Conservation (phyloP, 768 basidiomycete genomes). For the Boletus subcaerulescens region DNA sequence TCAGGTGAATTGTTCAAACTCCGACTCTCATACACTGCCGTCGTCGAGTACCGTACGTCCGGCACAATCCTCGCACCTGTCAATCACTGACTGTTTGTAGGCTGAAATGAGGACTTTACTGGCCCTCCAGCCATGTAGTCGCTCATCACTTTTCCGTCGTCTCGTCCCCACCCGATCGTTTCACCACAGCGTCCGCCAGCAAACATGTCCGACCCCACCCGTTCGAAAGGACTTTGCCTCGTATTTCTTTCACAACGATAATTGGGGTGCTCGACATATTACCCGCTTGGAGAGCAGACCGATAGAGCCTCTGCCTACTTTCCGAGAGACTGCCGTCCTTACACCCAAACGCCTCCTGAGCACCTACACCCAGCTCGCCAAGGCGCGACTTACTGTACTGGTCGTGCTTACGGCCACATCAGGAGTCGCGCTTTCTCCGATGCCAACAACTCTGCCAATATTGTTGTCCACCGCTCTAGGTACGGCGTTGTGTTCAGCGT, state of each 20-base stretch:
- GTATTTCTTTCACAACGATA: constrained; percentile 63
- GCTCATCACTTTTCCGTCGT: constrained; percentile 8
- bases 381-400: constrained; percentile 77
- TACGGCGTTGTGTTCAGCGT: constrained; percentile 86
- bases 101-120: constrained; percentile 17
- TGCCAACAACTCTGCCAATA: constrained; percentile 79
- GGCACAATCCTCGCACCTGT: not conserved
- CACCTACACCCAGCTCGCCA: constrained; percentile 80
- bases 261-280: constrained; percentile 39
- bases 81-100: constrained; percentile 1
- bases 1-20: constrained; percentile 28
- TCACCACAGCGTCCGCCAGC: not conserved
- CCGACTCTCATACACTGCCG: constrained; percentile 16
- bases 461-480: constrained; percentile 86
- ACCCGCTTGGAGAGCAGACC: constrained; percentile 11
- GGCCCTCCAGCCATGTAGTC: constrained; percentile 12
- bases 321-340: constrained; percentile 40
- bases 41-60: constrained; percentile 2
- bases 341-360: constrained; percentile 53
- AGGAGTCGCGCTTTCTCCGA: constrained; percentile 88
- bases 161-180: constrained; percentile 5
- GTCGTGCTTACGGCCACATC: constrained; percentile 89
- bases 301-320: constrained; percentile 23
- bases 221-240: constrained; percentile 40
- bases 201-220: not conserved